Base-by-base conservation (phyloP, 1,284 basidiomycete species). In the Puccinia novopanici region DNA sequence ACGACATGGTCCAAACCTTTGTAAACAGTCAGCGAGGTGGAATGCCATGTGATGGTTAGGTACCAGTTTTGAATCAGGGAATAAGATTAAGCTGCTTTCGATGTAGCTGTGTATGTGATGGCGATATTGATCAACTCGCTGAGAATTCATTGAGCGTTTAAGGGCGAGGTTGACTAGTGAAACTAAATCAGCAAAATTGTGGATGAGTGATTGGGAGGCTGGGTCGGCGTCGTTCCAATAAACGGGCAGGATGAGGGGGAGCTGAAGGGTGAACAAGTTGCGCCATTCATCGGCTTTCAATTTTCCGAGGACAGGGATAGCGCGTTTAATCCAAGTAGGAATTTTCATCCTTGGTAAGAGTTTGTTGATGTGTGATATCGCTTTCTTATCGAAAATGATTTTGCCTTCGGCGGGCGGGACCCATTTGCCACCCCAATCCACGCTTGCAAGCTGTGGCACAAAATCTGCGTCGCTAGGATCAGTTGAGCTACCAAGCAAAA, bases 41-140 rank as follows among this genome's bases (percentile, higher is more conserved):
- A 76, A 37, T 17, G 74, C 74, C 74, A 76, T 76, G 48, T 76
- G 74, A 8, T 76, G 74, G 42, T 76, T 76, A 30, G 74, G 61
- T 13, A 42, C 74, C 4, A 76, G 61, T 4, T 22, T n/a, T 8
- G 24, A 17, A 30, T 76, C 27, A 0, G 59, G 42, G 42, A 65
- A 76, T 19, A 76, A 45, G 4, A 50, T 13, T 0, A 75, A 37
- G 15, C 54, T 40, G 22, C 73, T 48, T 13, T 59, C 1, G 10
- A 75, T 30, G 42, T 75, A 75, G 24, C 3, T 22, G 10, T 63
- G 15, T 8, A 75, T 50, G 45, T 75, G 73, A 4, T 37, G 6
- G 5, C 40, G 40, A 34, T 63, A 75, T 63, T 63, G 9, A 0
- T 42, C 22, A 48, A 75, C 48, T 2, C 17, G 40, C 6, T 34